phyloP scores from a whole-genome alignment of 2,329 filamentous ascomycete species.

The Remersonia thermophila region DNA sequence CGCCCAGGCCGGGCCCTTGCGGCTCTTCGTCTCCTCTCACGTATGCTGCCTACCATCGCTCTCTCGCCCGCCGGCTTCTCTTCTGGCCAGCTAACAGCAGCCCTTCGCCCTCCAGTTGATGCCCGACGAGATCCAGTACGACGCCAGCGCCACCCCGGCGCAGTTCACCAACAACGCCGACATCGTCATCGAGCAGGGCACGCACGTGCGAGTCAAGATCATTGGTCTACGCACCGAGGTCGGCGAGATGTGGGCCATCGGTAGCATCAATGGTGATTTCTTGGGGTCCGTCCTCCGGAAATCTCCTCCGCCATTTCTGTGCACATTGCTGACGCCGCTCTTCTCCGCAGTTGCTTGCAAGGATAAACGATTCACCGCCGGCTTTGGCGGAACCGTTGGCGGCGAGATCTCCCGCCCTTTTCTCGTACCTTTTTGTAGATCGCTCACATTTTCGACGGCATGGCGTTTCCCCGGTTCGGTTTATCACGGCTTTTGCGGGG shows the following conservation, averaged over 20 bases:
- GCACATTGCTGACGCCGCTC: slow-evolving; percentile 1
- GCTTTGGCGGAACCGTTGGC: too few relatives aligned
- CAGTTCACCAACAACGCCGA: slow-evolving; percentile 94
- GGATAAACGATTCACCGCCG: not conserved
- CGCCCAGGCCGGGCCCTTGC: slow-evolving; percentile 65
- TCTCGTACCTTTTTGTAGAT: not conserved
- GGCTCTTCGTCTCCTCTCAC: slow-evolving; percentile 69
- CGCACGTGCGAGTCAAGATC: slow-evolving; percentile 86
- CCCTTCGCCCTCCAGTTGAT: slow-evolving; percentile 81
- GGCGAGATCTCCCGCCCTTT: too few relatives aligned
- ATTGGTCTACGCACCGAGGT: slow-evolving; percentile 90
- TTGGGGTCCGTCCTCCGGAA: slow-evolving; percentile 47
- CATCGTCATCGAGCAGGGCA: slow-evolving; percentile 84
- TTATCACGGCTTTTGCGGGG: not conserved
- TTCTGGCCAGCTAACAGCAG: not conserved
- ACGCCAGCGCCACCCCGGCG: slow-evolving; percentile 90
- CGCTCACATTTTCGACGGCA: not conserved
- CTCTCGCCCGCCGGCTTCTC: slow-evolving; percentile 12
- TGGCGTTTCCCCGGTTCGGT: not conserved
- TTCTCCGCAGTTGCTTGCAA: slow-evolving; percentile 6
- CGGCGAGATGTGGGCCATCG: slow-evolving; percentile 91
- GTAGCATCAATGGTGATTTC: slow-evolving; percentile 83
- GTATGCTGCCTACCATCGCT: slow-evolving; percentile 37
- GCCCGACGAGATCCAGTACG: slow-evolving; percentile 82
- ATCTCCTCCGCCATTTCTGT: too few relatives aligned